Conservation (phyloP, 1,139 yeast genomes). For the Yamadazyma conglobata region DNA sequence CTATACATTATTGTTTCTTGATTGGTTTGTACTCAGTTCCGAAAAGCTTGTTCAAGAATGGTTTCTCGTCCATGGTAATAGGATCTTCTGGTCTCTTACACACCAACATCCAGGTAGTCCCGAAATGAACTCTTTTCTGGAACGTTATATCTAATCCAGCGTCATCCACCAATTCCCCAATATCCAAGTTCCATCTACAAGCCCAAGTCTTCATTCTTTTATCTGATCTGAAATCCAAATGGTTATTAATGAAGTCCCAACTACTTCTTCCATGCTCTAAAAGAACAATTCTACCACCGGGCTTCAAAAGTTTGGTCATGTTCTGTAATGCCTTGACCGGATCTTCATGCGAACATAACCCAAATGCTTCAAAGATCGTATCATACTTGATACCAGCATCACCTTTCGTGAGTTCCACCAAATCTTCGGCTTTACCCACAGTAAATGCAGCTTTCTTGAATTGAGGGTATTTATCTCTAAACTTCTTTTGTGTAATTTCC, state of each 20-base stretch:
- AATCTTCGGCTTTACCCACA: constrained; percentile 88
- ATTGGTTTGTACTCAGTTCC: constrained; percentile 34
- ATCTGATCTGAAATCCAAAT: constrained; percentile 79
- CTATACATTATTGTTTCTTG: constrained; percentile 17
- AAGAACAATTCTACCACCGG: constrained; percentile 86
- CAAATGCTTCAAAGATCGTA: constrained; percentile 90
- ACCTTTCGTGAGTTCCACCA: constrained; percentile 51
- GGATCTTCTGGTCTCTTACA: constrained; percentile 72
- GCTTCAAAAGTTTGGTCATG: constrained; percentile 69
- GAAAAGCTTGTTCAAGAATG: constrained; percentile 41
- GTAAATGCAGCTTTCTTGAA: constrained; percentile 78
- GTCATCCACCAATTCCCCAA: constrained; percentile 77
- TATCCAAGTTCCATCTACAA: constrained; percentile 94
- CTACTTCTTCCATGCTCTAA: constrained; percentile 91
- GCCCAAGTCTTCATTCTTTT: constrained; percentile 91
- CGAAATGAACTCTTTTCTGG: constrained; percentile 79
- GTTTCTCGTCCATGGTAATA: constrained; percentile 38
- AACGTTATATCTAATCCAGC: constrained; percentile 82
- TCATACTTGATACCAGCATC: constrained; percentile 62
- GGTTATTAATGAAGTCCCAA: constrained; percentile 72
- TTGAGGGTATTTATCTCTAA: constrained; percentile 60
- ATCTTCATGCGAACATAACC: constrained; percentile 91
- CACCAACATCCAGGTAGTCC: constrained; percentile 88
- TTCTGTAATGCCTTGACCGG: constrained; percentile 80
- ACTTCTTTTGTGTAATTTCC: constrained; percentile 74